Evolutionary conservation across 129 eudicot species (phyloP).

Genomic region (Chrysanthemum makinoi): DNA sequence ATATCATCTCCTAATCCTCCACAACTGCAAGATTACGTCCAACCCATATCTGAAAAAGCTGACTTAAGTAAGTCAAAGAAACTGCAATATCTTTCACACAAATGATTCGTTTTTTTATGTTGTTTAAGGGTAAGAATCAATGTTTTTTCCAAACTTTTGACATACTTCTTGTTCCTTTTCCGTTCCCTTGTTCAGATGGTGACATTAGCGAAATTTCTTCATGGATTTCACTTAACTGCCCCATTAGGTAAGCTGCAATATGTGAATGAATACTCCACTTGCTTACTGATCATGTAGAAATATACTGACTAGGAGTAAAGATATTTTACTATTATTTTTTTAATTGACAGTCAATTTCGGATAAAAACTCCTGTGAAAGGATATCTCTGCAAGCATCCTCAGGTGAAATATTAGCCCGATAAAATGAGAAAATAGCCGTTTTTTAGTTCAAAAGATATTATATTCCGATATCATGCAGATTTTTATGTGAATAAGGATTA

Average conservation of each 20-base stretch:
- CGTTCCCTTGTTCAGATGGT: constrained; percentile 18
- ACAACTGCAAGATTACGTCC: constrained; percentile 32
- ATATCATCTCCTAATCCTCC: constrained; percentile 28
- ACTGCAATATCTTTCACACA: constrained; percentile 19
- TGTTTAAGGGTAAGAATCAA: background rate
- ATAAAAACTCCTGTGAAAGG: constrained; percentile 38
- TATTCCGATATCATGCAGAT: background rate
- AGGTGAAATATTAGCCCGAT: constrained; percentile 22
- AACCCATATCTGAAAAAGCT: constrained; percentile 11
- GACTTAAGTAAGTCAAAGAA: constrained; percentile 29
- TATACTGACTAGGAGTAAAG: no score
- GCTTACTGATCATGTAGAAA: background rate
- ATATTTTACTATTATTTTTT: background rate
- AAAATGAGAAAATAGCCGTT: background rate
- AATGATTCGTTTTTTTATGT: background rate
- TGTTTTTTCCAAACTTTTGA: background rate
- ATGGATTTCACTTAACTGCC: constrained; percentile 31
- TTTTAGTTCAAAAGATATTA: background rate
- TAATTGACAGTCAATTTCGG: constrained; percentile 26
- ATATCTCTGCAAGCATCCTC: constrained; percentile 42
- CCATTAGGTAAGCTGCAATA: constrained; percentile 28
- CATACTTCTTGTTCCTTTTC: constrained; percentile 7
- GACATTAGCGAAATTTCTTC: constrained; percentile 19
- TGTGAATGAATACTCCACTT: background rate
- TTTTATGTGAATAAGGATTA: background rate